A percentile compares a stretch with the other conserved stretches of the same genome.
phyloP scores from a whole-genome alignment of 2,329 filamentous ascomycete species.

The Penicillium concentricum region DNA sequence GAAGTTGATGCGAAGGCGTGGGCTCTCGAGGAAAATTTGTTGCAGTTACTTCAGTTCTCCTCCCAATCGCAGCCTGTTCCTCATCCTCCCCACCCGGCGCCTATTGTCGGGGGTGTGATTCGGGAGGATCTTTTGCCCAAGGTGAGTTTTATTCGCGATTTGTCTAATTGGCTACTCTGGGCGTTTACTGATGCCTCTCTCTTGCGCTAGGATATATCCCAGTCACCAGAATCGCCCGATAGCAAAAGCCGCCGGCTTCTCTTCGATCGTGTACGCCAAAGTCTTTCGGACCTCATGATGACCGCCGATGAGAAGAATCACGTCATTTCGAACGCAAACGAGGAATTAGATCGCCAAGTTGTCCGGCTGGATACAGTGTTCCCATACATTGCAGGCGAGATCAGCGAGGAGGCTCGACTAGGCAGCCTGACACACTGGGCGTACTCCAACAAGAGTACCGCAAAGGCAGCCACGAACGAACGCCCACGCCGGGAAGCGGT shows the following conservation, averaged over 20 bases:
- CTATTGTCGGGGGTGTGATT: constrained; percentile 35
- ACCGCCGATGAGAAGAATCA: constrained; percentile 98
- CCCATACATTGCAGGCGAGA: constrained; percentile 80
- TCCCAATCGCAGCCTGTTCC: constrained; percentile 36
- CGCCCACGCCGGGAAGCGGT: constrained; percentile 76
- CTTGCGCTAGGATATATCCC: constrained; percentile 27
- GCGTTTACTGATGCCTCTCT: constrained; percentile 2
- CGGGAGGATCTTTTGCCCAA: constrained; percentile 34
- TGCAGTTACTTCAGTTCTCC: constrained; percentile 62
- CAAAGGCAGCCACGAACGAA: constrained; percentile 62
- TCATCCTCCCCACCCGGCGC: constrained; percentile 35
- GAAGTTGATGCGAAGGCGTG: constrained; percentile 98
- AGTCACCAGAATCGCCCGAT: constrained; percentile 35
- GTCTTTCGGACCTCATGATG: constrained; percentile 79
- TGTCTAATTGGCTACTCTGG: background rate
- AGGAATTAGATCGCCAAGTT: constrained; percentile 82
- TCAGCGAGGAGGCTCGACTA: constrained; percentile 91
- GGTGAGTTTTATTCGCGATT: constrained; percentile 23
- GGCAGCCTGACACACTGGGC: constrained; percentile 94
- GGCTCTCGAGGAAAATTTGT: constrained; percentile 78
- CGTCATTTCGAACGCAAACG: constrained; percentile 88
- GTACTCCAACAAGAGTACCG: constrained; percentile 73
- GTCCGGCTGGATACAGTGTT: constrained; percentile 82
- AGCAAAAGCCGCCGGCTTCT: constrained; percentile 58
- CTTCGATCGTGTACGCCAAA: constrained; percentile 74